Conservation (phyloP, 192 early-diverging fungal genomes). For the Geranomyces variabilis region DNA sequence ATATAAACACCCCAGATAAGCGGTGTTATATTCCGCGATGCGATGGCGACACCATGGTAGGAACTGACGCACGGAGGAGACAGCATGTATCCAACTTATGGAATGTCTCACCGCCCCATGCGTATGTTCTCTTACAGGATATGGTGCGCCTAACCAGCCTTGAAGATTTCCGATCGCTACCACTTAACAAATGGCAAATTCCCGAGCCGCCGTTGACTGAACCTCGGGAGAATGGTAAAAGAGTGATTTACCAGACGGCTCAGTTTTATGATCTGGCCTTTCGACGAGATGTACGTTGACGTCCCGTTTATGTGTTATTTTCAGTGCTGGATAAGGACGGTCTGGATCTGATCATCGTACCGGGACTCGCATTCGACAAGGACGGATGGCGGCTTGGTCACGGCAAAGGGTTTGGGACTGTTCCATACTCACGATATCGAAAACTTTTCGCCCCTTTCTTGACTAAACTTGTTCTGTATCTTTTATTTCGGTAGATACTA, state of each 20-base stretch:
- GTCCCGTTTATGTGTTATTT: too few relatives aligned
- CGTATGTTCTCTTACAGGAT: slow-evolving; percentile 59
- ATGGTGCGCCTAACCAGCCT: slow-evolving; percentile 68
- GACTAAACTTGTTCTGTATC: too few relatives aligned
- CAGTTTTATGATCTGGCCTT: too few relatives aligned
- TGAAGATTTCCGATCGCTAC: slow-evolving; percentile 62
- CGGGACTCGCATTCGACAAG: slow-evolving; percentile 64
- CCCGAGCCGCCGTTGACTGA: slow-evolving; percentile 63
- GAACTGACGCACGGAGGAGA: too few relatives aligned
- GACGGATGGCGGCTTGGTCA: slow-evolving; percentile 63
- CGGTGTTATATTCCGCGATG: slow-evolving; percentile 39
- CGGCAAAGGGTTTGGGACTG: slow-evolving; percentile 52
- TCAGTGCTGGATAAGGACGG: slow-evolving; percentile 56
- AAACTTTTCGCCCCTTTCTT: too few relatives aligned
- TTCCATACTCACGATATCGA: too few relatives aligned
- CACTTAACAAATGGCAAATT: slow-evolving; percentile 70
- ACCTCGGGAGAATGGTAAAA: slow-evolving; percentile 57
- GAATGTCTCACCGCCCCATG: too few relatives aligned
- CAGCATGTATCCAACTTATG: too few relatives aligned
- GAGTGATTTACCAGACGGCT: background rate
- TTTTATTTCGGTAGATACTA: slow-evolving; percentile 52
- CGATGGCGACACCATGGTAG: slow-evolving; percentile 36
- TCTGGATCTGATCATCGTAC: slow-evolving; percentile 66
- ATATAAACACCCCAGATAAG: slow-evolving; percentile 24
- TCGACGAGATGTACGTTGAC: too few relatives aligned